phyloP scores from a whole-genome alignment of 2,329 filamentous ascomycete species.

The Plectosphaerella cucumerina region DNA sequence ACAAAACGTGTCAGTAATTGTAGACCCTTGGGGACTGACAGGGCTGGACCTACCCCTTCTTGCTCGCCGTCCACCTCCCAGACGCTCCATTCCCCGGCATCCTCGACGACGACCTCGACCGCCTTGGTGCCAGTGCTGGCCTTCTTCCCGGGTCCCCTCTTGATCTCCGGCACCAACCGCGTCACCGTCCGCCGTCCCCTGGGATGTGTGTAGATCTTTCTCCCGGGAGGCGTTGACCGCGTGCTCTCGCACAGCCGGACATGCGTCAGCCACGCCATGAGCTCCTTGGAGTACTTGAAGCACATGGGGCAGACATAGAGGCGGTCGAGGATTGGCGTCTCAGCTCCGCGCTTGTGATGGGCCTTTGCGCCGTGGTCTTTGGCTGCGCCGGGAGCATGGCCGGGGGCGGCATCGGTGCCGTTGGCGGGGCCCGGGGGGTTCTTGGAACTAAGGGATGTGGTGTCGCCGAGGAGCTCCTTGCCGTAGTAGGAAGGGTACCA shows the following conservation, averaged over 20 bases:
- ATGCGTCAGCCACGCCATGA: constrained; percentile 55
- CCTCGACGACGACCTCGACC: constrained; percentile 39
- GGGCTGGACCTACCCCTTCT: constrained; percentile 56
- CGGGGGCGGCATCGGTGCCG: neutral
- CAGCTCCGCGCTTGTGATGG: constrained; percentile 23
- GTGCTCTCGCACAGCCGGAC: constrained; percentile 52
- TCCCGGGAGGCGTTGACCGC: constrained; percentile 52
- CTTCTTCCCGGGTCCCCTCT: constrained; percentile 29
- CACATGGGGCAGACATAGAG: constrained; percentile 89
- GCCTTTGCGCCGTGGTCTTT: constrained; percentile 14
- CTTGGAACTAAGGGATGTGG: constrained; percentile 19
- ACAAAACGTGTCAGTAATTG: constrained; percentile 7
- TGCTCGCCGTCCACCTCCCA: constrained; percentile 91
- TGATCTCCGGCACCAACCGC: constrained; percentile 23
- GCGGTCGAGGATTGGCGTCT: constrained; percentile 51
- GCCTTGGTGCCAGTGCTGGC: constrained; percentile 26
- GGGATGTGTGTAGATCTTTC: constrained; percentile 67
- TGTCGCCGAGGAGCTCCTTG: constrained; percentile 62
- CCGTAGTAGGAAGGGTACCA: constrained; percentile 92
- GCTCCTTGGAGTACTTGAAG: constrained; percentile 80
- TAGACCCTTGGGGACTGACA: too few relatives aligned
- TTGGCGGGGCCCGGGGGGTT: constrained; percentile 5
- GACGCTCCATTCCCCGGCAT: constrained; percentile 75
- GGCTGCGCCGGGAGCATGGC: constrained; percentile 4
- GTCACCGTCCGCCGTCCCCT: constrained; percentile 36